Base-by-base conservation (phyloP, 2,329 filamentous ascomycete species). In the Arthroderma sp. region DNA sequence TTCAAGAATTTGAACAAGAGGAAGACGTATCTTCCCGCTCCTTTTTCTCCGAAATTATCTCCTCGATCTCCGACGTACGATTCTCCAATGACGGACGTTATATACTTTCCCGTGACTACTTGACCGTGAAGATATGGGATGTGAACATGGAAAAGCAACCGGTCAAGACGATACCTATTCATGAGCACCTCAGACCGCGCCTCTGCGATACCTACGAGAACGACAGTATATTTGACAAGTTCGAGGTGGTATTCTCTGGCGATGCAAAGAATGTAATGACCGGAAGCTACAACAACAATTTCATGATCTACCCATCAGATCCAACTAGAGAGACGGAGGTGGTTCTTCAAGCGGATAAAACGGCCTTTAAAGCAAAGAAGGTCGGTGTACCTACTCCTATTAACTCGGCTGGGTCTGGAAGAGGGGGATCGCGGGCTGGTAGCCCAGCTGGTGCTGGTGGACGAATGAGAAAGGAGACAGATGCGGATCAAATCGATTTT, bases 211-310 rank as follows among this genome's bases (percentile, higher is more conserved):
- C 91, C 2, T 98, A 98, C 58, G 91, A 98, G 69, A 98, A 98
- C 58, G 91, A 98, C 61, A 94, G 87, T 65, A 98, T 98, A 60
- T 98, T 98, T 61, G 91, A 98, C 77, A 98, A 98, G 66, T 98
- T 98, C 54, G 91, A 98, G 68, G 91, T 98, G 36, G 89, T 96
- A 43, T 98, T 98, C 70, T 96, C 89, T 1, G 91, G 91, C 27
- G 89, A 96, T 65, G 86, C 87, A 34, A 93, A 94, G 74, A 96
- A 98, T 57, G 91, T 96, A 53, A 98, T 98, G 91, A 98, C 91
- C 4, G 91, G 91, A 56, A 95, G 87, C 62, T 98, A 98, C 73
- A 98, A 98, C 75, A 98, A 98, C 72, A 98, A 98, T 71, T 96
- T 98, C 73, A 98, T 98, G 91, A 98, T 98, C 60, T 98, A 96